Conservation (phyloP, 2,329 filamentous ascomycete genomes). For the Aspergillus pseudonomiae region DNA sequence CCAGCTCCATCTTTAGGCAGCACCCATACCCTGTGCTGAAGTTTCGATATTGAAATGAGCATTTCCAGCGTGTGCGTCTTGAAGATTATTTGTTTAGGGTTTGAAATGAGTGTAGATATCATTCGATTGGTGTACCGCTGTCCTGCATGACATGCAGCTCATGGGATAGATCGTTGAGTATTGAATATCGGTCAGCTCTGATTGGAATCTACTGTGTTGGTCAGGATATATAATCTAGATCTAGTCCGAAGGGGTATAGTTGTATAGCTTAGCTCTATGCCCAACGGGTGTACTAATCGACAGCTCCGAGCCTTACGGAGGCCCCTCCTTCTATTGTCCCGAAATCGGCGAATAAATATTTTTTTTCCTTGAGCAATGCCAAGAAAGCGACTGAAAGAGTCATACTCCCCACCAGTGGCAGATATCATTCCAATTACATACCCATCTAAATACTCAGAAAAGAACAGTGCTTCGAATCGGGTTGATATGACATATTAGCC, state of each 20-base stretch:
- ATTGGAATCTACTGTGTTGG: background rate
- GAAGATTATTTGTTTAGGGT: background rate
- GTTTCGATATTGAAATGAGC: background rate
- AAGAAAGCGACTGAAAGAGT: constrained; percentile 15
- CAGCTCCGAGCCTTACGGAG: background rate
- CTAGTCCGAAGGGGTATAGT: background rate
- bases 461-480: background rate
- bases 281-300: background rate
- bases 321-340: background rate
- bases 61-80: background rate
- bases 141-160: background rate
- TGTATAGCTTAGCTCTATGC: constrained; percentile 11
- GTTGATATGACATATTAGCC: background rate
- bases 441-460: background rate
- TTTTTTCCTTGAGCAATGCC: constrained; percentile 13
- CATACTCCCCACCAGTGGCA: constrained; percentile 8
- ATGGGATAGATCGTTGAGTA: background rate
- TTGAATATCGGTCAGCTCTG: background rate
- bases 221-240: background rate
- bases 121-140: background rate
- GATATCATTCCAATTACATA: constrained; percentile 2
- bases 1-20: too few species aligned
- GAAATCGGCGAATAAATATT: background rate
- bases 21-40: too few species aligned
- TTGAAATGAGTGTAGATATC: background rate